A percentile compares a stretch with the other conserved stretches of the same genome.
Conservation (phyloP, 768 basidiomycete species). For the Lyophyllum atratum region DNA sequence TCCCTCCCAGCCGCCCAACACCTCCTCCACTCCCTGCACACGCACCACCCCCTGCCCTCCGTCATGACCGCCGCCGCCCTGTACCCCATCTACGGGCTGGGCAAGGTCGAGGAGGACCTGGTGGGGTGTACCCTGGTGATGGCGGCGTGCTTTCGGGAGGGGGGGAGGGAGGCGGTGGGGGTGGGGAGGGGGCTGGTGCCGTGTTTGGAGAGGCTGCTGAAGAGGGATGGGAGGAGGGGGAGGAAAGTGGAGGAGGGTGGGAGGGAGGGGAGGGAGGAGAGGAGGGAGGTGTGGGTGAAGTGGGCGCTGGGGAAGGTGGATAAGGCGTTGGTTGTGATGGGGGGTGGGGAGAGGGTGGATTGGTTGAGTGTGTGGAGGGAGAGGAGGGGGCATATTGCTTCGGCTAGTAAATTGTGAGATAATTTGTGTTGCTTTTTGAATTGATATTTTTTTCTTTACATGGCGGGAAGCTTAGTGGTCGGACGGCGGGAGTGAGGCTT, state of each 20-base stretch:
- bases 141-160: conserved; percentile 53
- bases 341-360: conserved; percentile 24
- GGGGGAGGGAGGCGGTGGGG: conserved; percentile 35
- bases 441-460: background rate
- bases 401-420: background rate
- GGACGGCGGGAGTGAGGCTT: too few relatives aligned
- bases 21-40: conserved; percentile 58
- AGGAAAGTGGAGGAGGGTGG: background rate
- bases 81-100: conserved; percentile 54
- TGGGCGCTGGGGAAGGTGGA: conserved; percentile 33
- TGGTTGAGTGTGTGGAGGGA: conserved; percentile 34
- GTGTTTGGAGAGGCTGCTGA: conserved; percentile 36
- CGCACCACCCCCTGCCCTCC: conserved; percentile 45
- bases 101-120: conserved; percentile 55
- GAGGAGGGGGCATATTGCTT: conserved; percentile 10
- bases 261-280: conserved; percentile 10
- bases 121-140: conserved; percentile 58
- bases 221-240: background rate
- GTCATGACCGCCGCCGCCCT: conserved; percentile 54
- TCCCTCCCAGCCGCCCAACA: conserved; percentile 53
- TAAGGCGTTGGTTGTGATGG: conserved; percentile 19
- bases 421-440: background rate
- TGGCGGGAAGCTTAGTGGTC: background rate
- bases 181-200: conserved; percentile 46
- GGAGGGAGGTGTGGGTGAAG: conserved; percentile 27